Evolutionary conservation across 306 rosid species (phyloP), one percentile per base, ranked within the genome.

Genomic region (Myrica gale): DNA sequence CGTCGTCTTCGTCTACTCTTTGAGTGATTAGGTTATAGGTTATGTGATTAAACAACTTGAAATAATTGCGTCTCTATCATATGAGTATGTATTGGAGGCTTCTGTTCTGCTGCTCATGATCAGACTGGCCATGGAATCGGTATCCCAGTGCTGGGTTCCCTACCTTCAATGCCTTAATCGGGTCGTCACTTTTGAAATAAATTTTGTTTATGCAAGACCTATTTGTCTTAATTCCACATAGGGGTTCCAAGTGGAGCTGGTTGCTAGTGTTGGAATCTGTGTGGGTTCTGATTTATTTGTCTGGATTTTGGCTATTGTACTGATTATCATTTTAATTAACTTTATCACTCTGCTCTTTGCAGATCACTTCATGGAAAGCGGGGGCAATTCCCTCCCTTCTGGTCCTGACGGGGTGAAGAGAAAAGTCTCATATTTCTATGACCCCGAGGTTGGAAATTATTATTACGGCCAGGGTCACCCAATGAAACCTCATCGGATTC

Each of bases 401-500:
- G 88, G 88, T 42, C 69, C 83, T 62, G 85, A 85, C 55, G 88
- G 88, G 20, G 74, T 61, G 62, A 85, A 85, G 85, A 81, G 88
- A 72, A 85, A 85, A 80, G 80, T 85, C 72, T 81, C 85, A 1
- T 85, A 85, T 76, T 85, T 85, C 76, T 85, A 85, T 55, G 88
- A 85, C 53, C 88, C 88, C 7, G 88, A 85, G 73, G 88, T 85
- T 75, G 88, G 88, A n/a, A 85, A 85, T 79, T 85, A 85, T 72
- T 85, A 85, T 73, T 85, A 85, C 10, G 88, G 88, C 57, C 88
- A 85, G 81, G 85, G 88, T n/a, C 88, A 84, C 69, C 81, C 88
- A 0, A 84, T 84, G 88, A 84, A 84, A 73, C 88, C 88, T 0
- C 88, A 85, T 55, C 52, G 88, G 60, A 85, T 85, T 78, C 76